Conservation (phyloP, 2,329 filamentous ascomycete genomes). For the Xylaria hypoxylon region DNA sequence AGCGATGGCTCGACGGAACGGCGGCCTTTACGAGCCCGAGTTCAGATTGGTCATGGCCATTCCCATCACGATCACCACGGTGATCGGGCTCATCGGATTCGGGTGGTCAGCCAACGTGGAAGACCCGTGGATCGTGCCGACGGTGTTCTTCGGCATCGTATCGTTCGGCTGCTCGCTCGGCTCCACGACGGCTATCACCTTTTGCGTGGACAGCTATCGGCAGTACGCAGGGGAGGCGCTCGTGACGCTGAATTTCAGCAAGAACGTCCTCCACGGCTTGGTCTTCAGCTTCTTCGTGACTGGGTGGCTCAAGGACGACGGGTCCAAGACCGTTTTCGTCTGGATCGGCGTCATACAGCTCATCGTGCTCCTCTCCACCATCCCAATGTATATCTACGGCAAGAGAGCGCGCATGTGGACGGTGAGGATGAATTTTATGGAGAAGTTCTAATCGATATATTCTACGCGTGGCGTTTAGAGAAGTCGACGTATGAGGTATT, state of each 20-base stretch:
- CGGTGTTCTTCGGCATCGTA: constrained; percentile 90
- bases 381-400: constrained; percentile 95
- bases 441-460: constrained; percentile 68
- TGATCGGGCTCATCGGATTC: constrained; percentile 91
- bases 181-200: constrained; percentile 91
- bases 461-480: not conserved
- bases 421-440: constrained; percentile 85
- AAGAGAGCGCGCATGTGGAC: constrained; percentile 97
- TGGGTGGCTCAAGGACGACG: constrained; percentile 80
- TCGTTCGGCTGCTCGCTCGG: constrained; percentile 93
- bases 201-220: constrained; percentile 91
- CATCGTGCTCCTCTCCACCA: constrained; percentile 75
- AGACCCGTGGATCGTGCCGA: constrained; percentile 90
- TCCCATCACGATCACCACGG: constrained; percentile 81
- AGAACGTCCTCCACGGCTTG: constrained; percentile 92
- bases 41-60: constrained; percentile 90
- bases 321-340: constrained; percentile 81
- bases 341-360: constrained; percentile 89
- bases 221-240: constrained; percentile 94
- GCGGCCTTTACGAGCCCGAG: constrained; percentile 95
- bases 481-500: not conserved
- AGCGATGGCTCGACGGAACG: constrained; percentile 84
- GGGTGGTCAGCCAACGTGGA: constrained; percentile 87
- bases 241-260: constrained; percentile 93
- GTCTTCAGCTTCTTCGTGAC: constrained; percentile 91